A percentile compares a stretch with the other conserved stretches of the same genome.
phyloP scores from a whole-genome alignment of 129 eudicot genomes.

The Flaveria ramosissima region DNA sequence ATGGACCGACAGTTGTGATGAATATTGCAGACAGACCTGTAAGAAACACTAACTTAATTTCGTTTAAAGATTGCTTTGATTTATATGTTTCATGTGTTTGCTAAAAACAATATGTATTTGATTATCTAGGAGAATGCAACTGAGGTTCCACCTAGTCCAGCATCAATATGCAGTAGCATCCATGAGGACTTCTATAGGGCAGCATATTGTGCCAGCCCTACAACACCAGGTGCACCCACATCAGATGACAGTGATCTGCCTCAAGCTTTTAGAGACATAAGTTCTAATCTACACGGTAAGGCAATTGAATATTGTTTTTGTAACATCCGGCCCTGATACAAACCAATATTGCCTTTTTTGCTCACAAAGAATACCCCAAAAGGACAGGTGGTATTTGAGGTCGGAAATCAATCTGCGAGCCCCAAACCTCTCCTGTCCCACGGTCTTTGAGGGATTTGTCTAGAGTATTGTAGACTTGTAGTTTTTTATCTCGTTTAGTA shows the following conservation, averaged over 20 bases:
- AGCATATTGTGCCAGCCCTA: slow-evolving; percentile 64
- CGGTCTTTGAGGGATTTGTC: neutral
- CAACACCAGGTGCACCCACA: slow-evolving; percentile 58
- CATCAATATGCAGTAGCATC: slow-evolving; percentile 84
- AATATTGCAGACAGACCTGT: slow-evolving; percentile 55
- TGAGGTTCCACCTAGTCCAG: slow-evolving; percentile 99
- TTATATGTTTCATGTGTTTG: neutral
- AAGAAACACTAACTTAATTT: slow-evolving; percentile 31
- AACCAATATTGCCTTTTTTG: neutral
- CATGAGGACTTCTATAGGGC: slow-evolving; percentile 76
- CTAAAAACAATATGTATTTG: slow-evolving; percentile 8
- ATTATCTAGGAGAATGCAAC: slow-evolving; percentile 73
- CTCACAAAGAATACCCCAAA: neutral
- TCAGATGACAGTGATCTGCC: slow-evolving; percentile 62
- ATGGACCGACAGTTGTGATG: slow-evolving; percentile 62
- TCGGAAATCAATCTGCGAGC: too few relatives aligned
- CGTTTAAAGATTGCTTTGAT: neutral
- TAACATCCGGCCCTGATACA: neutral
- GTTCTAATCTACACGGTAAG: slow-evolving; percentile 76
- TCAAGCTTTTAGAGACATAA: slow-evolving; percentile 76
- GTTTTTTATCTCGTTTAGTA: neutral
- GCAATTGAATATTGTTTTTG: neutral
- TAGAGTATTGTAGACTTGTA: neutral
- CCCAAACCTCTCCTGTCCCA: too few relatives aligned
- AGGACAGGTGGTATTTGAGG: neutral